Base-by-base conservation (phyloP, 257 asterid genomes). In the Solanum verrucosum region DNA sequence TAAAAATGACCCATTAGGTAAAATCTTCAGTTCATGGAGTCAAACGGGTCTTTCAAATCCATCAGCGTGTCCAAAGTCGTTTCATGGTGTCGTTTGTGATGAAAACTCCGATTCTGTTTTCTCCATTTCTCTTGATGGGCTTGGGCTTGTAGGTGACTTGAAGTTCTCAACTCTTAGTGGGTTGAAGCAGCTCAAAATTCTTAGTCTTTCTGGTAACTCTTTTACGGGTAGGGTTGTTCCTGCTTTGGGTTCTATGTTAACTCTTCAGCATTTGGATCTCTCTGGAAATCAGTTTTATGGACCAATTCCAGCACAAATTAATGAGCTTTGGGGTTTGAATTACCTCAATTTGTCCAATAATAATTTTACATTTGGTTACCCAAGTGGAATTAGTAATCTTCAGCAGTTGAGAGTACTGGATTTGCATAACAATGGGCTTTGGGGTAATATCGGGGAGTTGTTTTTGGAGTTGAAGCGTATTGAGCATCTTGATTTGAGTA, bases 221-320 rank as follows among this genome's bases (percentile, higher is more conserved):
- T 91, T 96, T 56, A 88, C 98, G 33, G 99, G 99, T 13, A 93
- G 99, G 31, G 94, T 96, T 5, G 96, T 93, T 27, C 99, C 99
- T n/a, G 77, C 94, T 16, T 89, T 96, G 12, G 98, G 98, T 29
- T 21, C 83, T 67, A 93, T 96, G 92, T 83, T 92, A 84, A 86
- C 98, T 38, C 91, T 96, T 7, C 98, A 94, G 89, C 91, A 91
- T 31, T 84, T 96, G 83, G 99, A 96, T 96, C 97, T 96, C 65
- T 96, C 99, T 1, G 90, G 90, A 4, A 96, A 96, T 73, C 93
- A 89, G 59, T 96, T 96, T 84, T 90, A 92, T 63, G 99, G 99
- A 11, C 98, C 98, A 29, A 90, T 96, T 63, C 99, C 99, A 1
- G 94, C 90, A 37, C 89, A 94, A 38, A 38, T 96, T 63, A 90